These are phyloP conservation scores for Cordyceps sp. DNA, from an alignment of 2,329 filamentous ascomycete species.

Conservation along the genomic window DNA sequence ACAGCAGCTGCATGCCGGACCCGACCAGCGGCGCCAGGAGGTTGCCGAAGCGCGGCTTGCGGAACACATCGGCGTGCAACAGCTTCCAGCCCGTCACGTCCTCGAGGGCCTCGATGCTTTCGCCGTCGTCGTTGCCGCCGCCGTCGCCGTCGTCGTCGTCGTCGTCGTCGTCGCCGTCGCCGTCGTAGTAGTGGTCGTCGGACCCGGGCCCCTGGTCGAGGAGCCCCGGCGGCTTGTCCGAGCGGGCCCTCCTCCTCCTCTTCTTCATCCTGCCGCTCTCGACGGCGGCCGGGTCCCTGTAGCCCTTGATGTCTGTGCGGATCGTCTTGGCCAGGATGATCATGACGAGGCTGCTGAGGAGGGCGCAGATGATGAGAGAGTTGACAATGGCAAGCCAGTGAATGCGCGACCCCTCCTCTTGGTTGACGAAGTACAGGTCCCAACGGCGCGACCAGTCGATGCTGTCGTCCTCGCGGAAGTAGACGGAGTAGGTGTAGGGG, in stretches of 20 bases:
- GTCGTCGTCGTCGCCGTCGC: slow-evolving; percentile 27
- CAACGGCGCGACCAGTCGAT: slow-evolving; percentile 74
- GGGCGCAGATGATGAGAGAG: slow-evolving; percentile 65
- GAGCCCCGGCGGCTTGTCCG: slow-evolving; percentile 40
- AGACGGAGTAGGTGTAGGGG: slow-evolving; percentile 79
- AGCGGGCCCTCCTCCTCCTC: slow-evolving; percentile 30
- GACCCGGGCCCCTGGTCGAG: slow-evolving; percentile 32
- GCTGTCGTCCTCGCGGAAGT: slow-evolving; percentile 67
- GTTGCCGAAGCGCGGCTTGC: slow-evolving; percentile 51
- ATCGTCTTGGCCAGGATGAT: slow-evolving; percentile 70
- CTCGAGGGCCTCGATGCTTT: slow-evolving; percentile 45
- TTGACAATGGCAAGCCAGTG: slow-evolving; percentile 85
- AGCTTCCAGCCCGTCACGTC: slow-evolving; percentile 81
- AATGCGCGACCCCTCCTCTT: slow-evolving; percentile 64
- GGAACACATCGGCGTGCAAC: slow-evolving; percentile 76
- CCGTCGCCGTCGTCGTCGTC: slow-evolving; percentile 25
- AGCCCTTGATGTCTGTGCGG: slow-evolving; percentile 60
- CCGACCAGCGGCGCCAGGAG: slow-evolving; percentile 68
- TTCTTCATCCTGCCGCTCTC: slow-evolving; percentile 52
- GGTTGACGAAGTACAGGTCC: slow-evolving; percentile 82
- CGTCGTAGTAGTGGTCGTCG: neutral
- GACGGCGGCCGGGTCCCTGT: slow-evolving; percentile 44
- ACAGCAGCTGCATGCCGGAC: slow-evolving; percentile 73
- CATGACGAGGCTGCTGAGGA: slow-evolving; percentile 63
- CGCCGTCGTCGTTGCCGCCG: slow-evolving; percentile 26